A percentile compares a stretch with the other conserved stretches of the same genome.
Conservation (phyloP, 164 flowering plant genomes). For the Annona cherimola region DNA sequence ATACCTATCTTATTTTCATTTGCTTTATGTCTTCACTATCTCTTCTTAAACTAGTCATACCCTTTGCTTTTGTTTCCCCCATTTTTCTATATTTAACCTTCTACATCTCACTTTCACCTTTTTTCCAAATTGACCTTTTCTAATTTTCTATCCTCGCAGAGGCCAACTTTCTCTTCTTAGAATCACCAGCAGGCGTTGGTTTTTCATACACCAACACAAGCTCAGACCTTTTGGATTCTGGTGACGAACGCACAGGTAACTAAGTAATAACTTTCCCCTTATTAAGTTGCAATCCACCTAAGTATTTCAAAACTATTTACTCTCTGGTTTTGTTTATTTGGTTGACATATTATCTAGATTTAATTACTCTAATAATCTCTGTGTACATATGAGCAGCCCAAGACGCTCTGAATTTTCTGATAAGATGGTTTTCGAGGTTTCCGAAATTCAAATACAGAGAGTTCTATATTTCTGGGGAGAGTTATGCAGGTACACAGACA, state of each 20-base stretch:
- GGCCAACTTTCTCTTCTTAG: slow-evolving; percentile 83
- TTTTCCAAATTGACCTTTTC: neutral
- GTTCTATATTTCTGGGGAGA: slow-evolving; percentile 84
- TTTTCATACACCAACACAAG: slow-evolving; percentile 79
- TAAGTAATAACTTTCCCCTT: too few species aligned
- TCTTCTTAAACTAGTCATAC: too few species aligned
- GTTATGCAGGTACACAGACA: slow-evolving; percentile 65
- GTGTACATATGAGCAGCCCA: slow-evolving; percentile 41
- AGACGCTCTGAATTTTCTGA: slow-evolving; percentile 60
- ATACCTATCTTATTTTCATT: too few species aligned
- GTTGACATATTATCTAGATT: neutral
- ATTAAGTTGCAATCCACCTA: neutral
- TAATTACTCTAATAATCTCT: neutral
- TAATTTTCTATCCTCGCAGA: slow-evolving; percentile 23
- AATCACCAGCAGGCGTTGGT: slow-evolving; percentile 94
- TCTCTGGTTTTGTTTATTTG: neutral
- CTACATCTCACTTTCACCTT: too few species aligned
- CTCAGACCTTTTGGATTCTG: slow-evolving; percentile 56
- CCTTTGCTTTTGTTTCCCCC: too few species aligned
- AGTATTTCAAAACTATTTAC: neutral
- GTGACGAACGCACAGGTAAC: slow-evolving; percentile 74
- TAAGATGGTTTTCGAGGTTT: slow-evolving; percentile 71
- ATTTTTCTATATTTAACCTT: too few species aligned
- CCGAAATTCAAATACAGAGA: slow-evolving; percentile 75
- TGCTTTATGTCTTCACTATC: too few species aligned